Evolutionary conservation across 78 protist species (phyloP), one percentile per base, ranked within the genome.

Genomic region (Salpingoeca rosetta): DNA sequence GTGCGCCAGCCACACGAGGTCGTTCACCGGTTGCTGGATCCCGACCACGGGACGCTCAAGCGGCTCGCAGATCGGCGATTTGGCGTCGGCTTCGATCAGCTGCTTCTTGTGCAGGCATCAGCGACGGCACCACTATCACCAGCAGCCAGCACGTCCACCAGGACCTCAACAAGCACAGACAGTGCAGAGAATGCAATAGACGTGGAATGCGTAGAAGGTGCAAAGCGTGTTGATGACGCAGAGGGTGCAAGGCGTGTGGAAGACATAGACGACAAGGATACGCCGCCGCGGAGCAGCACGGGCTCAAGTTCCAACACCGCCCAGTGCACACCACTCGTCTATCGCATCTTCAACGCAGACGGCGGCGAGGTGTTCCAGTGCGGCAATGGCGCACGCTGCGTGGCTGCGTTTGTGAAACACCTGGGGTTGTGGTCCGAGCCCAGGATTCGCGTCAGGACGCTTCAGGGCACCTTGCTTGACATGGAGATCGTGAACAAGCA

Each of bases 301-400:
- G 25, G 44, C 81, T 82, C 72, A 80, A 24, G 45, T 84, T 41
- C 75, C n/a, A n/a, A n/a, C n/a, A n/a, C n/a, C n/a, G n/a, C n/a
- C n/a, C n/a, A n/a, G n/a, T n/a, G 76, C 44, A 85, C 76, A 39
- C 88, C 82, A 84, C 82, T 88, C 86, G 74, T 88, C 39, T 51
- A 51, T 51, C 65, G 65, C 65, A 81, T 88, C n/a, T 84, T 72
- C 37, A 88, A 88, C 76, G 39, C 44, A 28, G 91, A 88, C 78
- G 91, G 91, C 38, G 39, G 85, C 43, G 82, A 76, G 31, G 90
- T 87, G 76, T 27, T 44, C 75, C 2, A 28, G 91, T 88, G 91
- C 85, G 91, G 91, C 17, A 88, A 88, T 88, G 91, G 91, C 38
- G 84, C 85, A 25, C 85, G 91, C 76, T 88, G 91, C 72, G 82